A percentile compares a stretch with the other conserved stretches of the same genome.
Evolutionary conservation across 106 monocot species (phyloP).

Genomic region (Hemerocallis citrina): DNA sequence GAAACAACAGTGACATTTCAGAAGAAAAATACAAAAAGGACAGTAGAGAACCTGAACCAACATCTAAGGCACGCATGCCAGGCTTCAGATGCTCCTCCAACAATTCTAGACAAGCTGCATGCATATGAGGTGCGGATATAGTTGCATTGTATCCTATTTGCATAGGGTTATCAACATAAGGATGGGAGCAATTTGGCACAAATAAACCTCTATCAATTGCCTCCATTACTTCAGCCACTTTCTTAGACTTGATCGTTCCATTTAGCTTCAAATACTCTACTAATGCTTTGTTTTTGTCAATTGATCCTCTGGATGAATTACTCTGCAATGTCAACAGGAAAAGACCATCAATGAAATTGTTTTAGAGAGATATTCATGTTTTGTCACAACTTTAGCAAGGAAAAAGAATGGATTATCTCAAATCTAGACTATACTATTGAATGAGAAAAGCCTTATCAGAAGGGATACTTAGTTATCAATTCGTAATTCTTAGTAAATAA

Average conservation of each 20-base stretch:
- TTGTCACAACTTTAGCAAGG: background rate
- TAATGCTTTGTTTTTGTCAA: constrained; percentile 59
- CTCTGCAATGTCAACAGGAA: constrained; percentile 2
- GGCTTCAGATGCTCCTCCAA: constrained; percentile 70
- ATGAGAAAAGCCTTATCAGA: too few relatives aligned
- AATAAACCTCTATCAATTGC: constrained; percentile 73
- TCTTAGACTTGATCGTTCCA: constrained; percentile 56
- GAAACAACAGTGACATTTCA: background rate
- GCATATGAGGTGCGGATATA: constrained; percentile 98
- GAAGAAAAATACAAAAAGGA: background rate
- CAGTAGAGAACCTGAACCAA: constrained; percentile 66
- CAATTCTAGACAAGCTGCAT: constrained; percentile 78
- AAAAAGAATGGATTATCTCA: background rate
- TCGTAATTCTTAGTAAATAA: too few relatives aligned
- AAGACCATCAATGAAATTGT: background rate
- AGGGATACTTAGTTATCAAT: too few relatives aligned
- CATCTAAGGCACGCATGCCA: constrained; percentile 81
- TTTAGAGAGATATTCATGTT: background rate
- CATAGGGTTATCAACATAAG: constrained; percentile 85
- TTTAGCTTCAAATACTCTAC: constrained; percentile 53
- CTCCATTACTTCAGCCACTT: constrained; percentile 82
- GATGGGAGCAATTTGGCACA: constrained; percentile 33
- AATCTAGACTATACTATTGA: background rate
- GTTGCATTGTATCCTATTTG: constrained; percentile 89
- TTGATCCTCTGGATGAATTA: constrained; percentile 29